Base-by-base conservation (phyloP, 1,284 basidiomycete genomes). In the Bjerkandera adusta region DNA sequence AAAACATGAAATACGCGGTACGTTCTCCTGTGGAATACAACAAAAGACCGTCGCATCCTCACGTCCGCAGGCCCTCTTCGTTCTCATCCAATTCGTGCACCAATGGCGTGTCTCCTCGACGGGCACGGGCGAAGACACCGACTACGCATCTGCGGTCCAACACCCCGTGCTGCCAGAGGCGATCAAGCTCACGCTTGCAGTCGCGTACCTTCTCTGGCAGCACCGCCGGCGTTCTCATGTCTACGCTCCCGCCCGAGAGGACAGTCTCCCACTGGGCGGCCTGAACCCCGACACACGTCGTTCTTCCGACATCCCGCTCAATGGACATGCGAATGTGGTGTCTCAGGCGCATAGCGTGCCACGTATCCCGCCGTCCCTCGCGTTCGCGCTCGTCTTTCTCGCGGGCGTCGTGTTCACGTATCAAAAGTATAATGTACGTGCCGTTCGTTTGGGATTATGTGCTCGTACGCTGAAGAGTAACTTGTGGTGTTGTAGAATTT, bases 171-270 rank as follows among this genome's bases (percentile, higher is more conserved):
- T 50, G 12, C 25, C 53, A 2, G 57, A 59, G 32, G 45, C 45
- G 16, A 41, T 59, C 50, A 59, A 59, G 40, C 46, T 59, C 12
- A 37, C 34, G 2, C 25, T 45, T 21, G 48, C 47, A 26, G 7
- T 47, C 8, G 15, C 46, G 34, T 43, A 36, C 20, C 53, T 36
- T 42, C 36, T 49, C 16, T 43, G 47, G 36, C 45, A 49, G 40
- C 43, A 47, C 45, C 45, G 38, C 8, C 33, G 30, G 26, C 8
- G 39, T 11, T 13, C n/a, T 4, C 25, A 36, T 20, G 20, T 29
- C 22, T 5, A 24, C 22, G 38, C 5, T 8, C 11, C 13, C 21
- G 6, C n/a, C n/a, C n/a, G 15, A n/a, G 39, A 41, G 12, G 26
- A 41, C 4, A 27, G 11, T 18, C 26, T 41, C 8, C 39, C 39